These are phyloP conservation scores for Delonix regia DNA, from an alignment of 306 rosid genomes.

Conservation along the genomic window DNA sequence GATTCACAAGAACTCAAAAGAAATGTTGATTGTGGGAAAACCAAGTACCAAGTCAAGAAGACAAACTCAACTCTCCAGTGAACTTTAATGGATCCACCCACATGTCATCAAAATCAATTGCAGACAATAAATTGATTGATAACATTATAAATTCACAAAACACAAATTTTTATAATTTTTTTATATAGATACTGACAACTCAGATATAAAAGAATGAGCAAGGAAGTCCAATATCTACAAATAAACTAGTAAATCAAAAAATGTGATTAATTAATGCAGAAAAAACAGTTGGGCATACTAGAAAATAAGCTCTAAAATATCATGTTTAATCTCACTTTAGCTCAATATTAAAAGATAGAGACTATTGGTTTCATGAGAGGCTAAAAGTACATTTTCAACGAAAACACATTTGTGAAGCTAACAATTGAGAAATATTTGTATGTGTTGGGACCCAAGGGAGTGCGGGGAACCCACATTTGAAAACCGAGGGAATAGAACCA, in stretches of 20 bases:
- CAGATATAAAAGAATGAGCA: neutral
- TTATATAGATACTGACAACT: neutral
- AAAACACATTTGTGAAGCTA: conserved; percentile 12
- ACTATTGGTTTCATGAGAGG: neutral
- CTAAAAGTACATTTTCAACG: neutral
- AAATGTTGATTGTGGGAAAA: neutral
- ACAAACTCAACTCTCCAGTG: neutral
- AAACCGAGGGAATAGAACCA: too few relatives aligned
- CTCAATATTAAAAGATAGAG: neutral
- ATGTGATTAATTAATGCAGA: neutral
- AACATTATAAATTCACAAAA: conserved; percentile 4
- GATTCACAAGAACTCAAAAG: neutral
- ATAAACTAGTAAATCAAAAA: neutral
- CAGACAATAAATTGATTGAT: neutral
- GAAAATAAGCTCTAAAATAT: neutral
- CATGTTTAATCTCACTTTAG: conserved; percentile 4
- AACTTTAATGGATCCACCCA: neutral
- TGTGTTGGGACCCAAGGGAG: too few relatives aligned
- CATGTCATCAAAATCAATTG: neutral
- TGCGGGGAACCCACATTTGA: too few relatives aligned
- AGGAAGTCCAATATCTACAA: neutral
- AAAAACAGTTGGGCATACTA: neutral
- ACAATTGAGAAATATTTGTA: neutral
- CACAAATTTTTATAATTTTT: neutral
- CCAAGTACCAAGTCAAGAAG: neutral